These are phyloP conservation scores for Penicillium sclerotiorum DNA, from an alignment of 2,329 filamentous ascomycete genomes.

Conservation along the genomic window DNA sequence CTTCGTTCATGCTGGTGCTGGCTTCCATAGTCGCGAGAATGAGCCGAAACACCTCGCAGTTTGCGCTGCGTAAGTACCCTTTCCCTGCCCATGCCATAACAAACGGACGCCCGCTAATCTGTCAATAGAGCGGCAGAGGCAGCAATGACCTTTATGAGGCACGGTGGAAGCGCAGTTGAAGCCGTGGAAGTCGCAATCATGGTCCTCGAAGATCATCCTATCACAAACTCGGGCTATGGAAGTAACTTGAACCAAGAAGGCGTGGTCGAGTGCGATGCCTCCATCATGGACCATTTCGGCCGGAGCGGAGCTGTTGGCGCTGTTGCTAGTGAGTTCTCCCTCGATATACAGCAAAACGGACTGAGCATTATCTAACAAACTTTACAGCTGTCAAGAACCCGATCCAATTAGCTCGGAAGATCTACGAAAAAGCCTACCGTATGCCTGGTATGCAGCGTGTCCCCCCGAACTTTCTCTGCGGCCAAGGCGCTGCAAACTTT, in stretches of 20 bases:
- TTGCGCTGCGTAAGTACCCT: slow-evolving; percentile 75
- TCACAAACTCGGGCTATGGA: slow-evolving; percentile 94
- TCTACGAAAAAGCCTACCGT: slow-evolving; percentile 75
- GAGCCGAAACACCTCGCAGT: slow-evolving; percentile 81
- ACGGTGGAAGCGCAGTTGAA: slow-evolving; percentile 78
- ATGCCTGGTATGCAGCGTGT: slow-evolving; percentile 84
- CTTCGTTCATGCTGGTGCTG: slow-evolving; percentile 93
- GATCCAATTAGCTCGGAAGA: slow-evolving; percentile 78
- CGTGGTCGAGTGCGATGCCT: slow-evolving; percentile 90
- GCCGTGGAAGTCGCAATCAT: slow-evolving; percentile 88
- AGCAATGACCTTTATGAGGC: slow-evolving; percentile 78
- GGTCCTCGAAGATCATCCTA: slow-evolving; percentile 86
- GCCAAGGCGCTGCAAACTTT: slow-evolving; percentile 83
- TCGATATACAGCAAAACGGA: not conserved
- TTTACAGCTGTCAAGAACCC: slow-evolving; percentile 73
- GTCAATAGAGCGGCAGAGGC: slow-evolving; percentile 71
- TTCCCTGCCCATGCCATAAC: not conserved
- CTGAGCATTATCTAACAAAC: slow-evolving; percentile 9
- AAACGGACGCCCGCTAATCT: not conserved
- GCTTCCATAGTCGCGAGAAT: slow-evolving; percentile 87
- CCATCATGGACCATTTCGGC: slow-evolving; percentile 86
- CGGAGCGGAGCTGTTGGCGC: slow-evolving; percentile 92
- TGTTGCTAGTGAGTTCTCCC: slow-evolving; percentile 70
- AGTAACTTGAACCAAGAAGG: slow-evolving; percentile 93
- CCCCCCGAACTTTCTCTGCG: slow-evolving; percentile 88